Evolutionary conservation across 345 rosid genomes (phyloP), one percentile per base, ranked within the genome.

Genomic region (Linum usitatissimum): DNA sequence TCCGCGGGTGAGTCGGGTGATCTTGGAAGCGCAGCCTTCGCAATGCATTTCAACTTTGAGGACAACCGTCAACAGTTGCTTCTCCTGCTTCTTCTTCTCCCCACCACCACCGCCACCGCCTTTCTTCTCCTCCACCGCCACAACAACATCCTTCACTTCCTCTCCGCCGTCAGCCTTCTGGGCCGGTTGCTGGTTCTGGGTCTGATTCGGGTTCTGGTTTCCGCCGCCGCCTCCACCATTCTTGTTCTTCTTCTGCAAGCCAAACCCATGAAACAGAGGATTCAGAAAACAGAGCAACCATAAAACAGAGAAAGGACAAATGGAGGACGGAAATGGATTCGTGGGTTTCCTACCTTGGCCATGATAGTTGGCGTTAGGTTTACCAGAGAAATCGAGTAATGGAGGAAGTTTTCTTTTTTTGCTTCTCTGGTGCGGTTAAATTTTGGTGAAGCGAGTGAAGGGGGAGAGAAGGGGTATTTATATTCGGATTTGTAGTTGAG

Each of bases 1-100:
- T 23, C 67, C 58, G 36, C 76, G 86, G 60, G 80, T 64, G 6
- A 67, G 34, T 14, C 80, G 83, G 60, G 61, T 70, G 71, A 92
- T 70, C 67, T 80, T 87, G 30, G 79, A 62, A 28, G 86, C 85
- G 38, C 99, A 93, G 1, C 99, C 97, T 5, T 78, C 95, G 58
- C 99, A 93, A 59, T 87, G 87, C 85, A 85, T 86, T 31, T 90
- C 90, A 0, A 83, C 59, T 67, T 84, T 93, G 68, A 93, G 72
- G 66, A 93, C 83, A 62, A 80, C 78, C 9, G 78, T 63, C 8
- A 61, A 3, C 0, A 79, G 30, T 18, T 67, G 70, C 30, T 73
- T 71, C n/a, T 70, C 70, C 2, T 72, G 68, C 48, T 71, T 66
- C 61, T 64, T 70, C 54, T 66, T 78, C 62, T 17, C 19, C 14